phyloP scores from a whole-genome alignment of 805 yeast genomes.

The Yamadazyma phyllophila region DNA sequence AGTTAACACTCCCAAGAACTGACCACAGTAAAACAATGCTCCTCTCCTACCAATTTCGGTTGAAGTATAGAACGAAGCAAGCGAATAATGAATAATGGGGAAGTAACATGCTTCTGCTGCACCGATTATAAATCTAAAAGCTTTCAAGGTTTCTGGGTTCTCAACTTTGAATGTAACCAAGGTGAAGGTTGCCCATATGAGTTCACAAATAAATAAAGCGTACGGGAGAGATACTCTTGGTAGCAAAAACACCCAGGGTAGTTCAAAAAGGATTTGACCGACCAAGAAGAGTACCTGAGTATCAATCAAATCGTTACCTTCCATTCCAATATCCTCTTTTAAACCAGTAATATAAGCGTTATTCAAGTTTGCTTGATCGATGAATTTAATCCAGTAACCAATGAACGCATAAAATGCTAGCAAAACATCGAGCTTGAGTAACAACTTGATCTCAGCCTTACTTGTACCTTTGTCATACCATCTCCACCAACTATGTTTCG shows the following conservation, averaged over 20 bases:
- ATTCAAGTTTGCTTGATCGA: conserved; percentile 13
- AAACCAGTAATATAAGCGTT: conserved; percentile 28
- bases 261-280: conserved; percentile 24
- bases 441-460: conserved; percentile 26
- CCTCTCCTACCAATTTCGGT: conserved; percentile 25
- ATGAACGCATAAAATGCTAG: conserved; percentile 11
- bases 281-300: conserved; percentile 24
- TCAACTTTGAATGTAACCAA: conserved; percentile 19
- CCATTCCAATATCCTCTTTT: conserved; percentile 32
- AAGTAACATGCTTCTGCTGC: conserved; percentile 26
- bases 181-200: conserved; percentile 23
- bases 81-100: conserved; percentile 25
- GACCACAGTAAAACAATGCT: conserved; percentile 27
- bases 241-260: conserved; percentile 24
- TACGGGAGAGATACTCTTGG: conserved; percentile 19
- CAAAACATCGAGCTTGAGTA: conserved; percentile 27
- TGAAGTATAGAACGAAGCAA: conserved; percentile 24
- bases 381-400: conserved; percentile 13
- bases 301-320: conserved; percentile 27
- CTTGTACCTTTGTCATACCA: conserved; percentile 28
- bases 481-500: conserved; percentile 19
- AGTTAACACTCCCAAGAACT: conserved; percentile 28
- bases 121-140: conserved; percentile 24
- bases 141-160: conserved; percentile 21
- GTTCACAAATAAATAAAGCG: conserved; percentile 14